Evolutionary conservation across 2,329 filamentous ascomycete species (phyloP).

Genomic region (Aurifilum marmelostoma): DNA sequence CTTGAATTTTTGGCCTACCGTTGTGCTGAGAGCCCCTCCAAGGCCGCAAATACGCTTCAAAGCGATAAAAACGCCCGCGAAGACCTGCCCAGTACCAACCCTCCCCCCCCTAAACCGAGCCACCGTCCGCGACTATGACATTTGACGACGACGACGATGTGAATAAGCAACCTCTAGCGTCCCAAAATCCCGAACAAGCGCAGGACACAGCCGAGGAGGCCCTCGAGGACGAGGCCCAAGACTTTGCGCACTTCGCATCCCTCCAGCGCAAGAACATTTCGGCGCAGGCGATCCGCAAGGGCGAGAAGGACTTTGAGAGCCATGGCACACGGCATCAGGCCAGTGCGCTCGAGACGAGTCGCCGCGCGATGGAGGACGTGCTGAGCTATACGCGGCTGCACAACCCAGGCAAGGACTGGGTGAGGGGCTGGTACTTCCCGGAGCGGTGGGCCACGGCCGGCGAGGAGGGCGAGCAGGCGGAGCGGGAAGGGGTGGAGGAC

Average conservation of each 20-base stretch:
- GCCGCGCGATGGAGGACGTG: constrained; percentile 86
- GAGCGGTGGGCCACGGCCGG: constrained; percentile 50
- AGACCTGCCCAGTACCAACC: too few species aligned
- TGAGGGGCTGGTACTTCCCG: constrained; percentile 75
- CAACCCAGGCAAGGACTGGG: constrained; percentile 60
- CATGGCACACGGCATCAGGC: constrained; percentile 86
- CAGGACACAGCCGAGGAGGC: constrained; percentile 55
- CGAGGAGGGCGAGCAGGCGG: constrained; percentile 29
- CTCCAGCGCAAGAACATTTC: constrained; percentile 55
- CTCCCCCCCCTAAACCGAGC: too few species aligned
- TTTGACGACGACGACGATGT: constrained; percentile 39
- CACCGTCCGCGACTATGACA: constrained; percentile 31
- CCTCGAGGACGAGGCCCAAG: constrained; percentile 79
- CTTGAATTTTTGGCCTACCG: constrained; percentile 2
- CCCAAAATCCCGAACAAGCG: constrained; percentile 39
- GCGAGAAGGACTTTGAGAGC: constrained; percentile 96
- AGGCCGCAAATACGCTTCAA: background rate
- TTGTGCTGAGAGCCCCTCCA: constrained; percentile 3
- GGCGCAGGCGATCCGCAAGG: constrained; percentile 77
- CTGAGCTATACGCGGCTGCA: constrained; percentile 78
- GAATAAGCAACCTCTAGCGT: constrained; percentile 15
- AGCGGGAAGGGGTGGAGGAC: constrained; percentile 34
- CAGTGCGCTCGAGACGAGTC: constrained; percentile 75
- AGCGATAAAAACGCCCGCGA: too few species aligned
- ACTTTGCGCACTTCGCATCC: constrained; percentile 75